Evolutionary conservation across 1,284 basidiomycete genomes (phyloP), one percentile per base, ranked within the genome.

Genomic region (Amylostereum chailletii): DNA sequence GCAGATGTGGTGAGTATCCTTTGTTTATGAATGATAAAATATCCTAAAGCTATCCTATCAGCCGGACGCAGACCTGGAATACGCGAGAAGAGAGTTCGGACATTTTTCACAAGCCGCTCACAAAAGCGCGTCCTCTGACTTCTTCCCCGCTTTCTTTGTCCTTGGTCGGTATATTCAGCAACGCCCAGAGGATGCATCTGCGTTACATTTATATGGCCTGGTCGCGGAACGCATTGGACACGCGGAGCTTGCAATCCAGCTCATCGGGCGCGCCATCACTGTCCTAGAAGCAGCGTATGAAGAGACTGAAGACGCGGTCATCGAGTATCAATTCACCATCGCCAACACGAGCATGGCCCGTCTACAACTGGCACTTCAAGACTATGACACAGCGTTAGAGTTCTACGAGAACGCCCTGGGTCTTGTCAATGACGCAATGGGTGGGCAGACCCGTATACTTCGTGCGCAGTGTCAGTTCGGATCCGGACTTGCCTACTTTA

Each of bases 281-380:
- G 71, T 94, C 9, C 71, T 99, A 27, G 96, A 99, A 65, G 75
- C 82, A 2, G 75, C 80, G 32, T 99, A 97, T 65, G 96, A 99
- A 64, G 81, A 85, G 47, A 79, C 78, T 1, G 96, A 99, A 62
- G 86, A 89, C 46, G 61, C 81, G 0, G 67, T 73, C 19, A 78
- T 90, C 11, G 95, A 97, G 63, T 69, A 74, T 30, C 81, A 80
- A 53, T 99, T 89, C 62, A 81, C 81, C 5, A 79, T 94, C 33
- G 90, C 94, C 0, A 87, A 93, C 53, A 71, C 78, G 34, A 97
- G 91, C 54, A 69, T 94, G 5, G 96, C 86, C 0, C 79, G 96
- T 11, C 66, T 97, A 29, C 75, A 79, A 8, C 70, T 97, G 7
- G 72, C 83, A 0, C 61, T 72, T 0, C 69, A 71, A 2, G 75